phyloP scores from a whole-genome alignment of 768 basidiomycete species.

The Amyloporia xantha region DNA sequence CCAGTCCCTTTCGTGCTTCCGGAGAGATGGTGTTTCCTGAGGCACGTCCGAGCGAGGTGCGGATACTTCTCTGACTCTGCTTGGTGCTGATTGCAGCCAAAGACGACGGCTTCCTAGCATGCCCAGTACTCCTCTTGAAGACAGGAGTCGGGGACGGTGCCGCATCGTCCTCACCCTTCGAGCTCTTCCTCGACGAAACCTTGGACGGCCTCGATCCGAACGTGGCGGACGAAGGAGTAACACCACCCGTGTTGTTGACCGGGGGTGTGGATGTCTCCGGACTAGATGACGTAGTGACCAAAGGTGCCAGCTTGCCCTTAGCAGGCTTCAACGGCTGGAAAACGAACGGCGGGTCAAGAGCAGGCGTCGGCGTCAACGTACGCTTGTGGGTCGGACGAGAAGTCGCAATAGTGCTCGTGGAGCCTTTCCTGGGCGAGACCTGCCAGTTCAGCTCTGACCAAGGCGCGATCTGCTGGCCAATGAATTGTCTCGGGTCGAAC shows the following conservation, averaged over 20 bases:
- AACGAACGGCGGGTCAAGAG: constrained; percentile 48
- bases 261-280: constrained; percentile 23
- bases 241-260: constrained; percentile 17
- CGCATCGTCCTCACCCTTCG: constrained; percentile 14
- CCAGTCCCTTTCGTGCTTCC: constrained; percentile 49
- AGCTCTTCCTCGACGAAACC: constrained; percentile 14
- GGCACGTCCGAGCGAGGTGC: constrained; percentile 9
- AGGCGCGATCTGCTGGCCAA: constrained; percentile 55
- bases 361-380: constrained; percentile 51
- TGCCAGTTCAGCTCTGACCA: constrained; percentile 45
- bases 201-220: constrained; percentile 32
- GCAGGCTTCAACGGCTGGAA: constrained; percentile 56
- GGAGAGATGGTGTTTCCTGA: constrained; percentile 36
- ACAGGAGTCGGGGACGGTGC: constrained; percentile 28
- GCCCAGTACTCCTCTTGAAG: constrained; percentile 24
- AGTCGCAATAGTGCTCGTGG: constrained; percentile 18
- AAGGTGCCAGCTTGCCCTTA: constrained; percentile 21
- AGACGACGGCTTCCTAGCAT: constrained; percentile 21
- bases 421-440: constrained; percentile 33
- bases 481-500: constrained; percentile 7
- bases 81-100: constrained; percentile 16
- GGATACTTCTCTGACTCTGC: constrained; percentile 14
- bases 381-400: constrained; percentile 43
- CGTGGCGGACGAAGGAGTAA: constrained; percentile 35
- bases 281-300: constrained; percentile 19